Evolutionary conservation across 2,329 filamentous ascomycete genomes (phyloP).

Genomic region (Colletotrichum shisoi): DNA sequence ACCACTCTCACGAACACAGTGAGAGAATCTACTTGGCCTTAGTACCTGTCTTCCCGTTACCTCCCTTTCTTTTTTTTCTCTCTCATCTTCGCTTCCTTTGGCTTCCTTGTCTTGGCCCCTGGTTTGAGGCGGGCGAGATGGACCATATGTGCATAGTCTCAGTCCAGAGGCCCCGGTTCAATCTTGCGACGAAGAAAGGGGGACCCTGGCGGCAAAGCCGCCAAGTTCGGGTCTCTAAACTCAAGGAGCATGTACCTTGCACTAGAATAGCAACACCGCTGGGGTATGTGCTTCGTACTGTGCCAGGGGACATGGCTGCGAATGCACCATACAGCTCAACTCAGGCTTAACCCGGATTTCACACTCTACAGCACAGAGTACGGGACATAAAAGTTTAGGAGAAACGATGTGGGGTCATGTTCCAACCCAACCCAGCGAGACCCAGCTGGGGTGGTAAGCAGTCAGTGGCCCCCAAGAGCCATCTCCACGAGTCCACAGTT

Average conservation of each 20-base stretch:
- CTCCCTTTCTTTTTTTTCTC: background rate
- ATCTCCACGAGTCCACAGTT: constrained; percentile 18
- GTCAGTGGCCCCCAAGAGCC: background rate
- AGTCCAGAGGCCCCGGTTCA: constrained; percentile 14
- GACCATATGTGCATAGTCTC: constrained; percentile 32
- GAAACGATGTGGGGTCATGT: constrained; percentile 17
- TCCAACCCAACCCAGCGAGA: constrained; percentile 10
- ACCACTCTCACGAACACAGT: constrained; percentile 3
- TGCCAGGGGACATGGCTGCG: background rate
- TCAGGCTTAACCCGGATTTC: constrained; percentile 15
- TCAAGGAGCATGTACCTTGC: constrained; percentile 23
- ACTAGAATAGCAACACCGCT: constrained; percentile 9
- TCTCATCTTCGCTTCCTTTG: constrained; percentile 1
- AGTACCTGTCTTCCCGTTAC: constrained; percentile 1
- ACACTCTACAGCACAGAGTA: no score
- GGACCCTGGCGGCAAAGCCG: constrained; percentile 27
- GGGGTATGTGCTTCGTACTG: constrained; percentile 5
- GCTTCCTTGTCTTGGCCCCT: constrained; percentile 30
- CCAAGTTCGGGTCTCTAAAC: constrained; percentile 17
- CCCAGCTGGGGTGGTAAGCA: constrained; percentile 3
- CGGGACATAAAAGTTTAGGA: background rate
- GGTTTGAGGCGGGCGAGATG: constrained; percentile 25
- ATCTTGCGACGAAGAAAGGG: constrained; percentile 19
- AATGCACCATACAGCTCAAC: constrained; percentile 14
- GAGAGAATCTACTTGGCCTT: background rate